These are phyloP conservation scores for Sporothrix globosa DNA, from an alignment of 2,329 filamentous ascomycete genomes.

Conservation along the genomic window DNA sequence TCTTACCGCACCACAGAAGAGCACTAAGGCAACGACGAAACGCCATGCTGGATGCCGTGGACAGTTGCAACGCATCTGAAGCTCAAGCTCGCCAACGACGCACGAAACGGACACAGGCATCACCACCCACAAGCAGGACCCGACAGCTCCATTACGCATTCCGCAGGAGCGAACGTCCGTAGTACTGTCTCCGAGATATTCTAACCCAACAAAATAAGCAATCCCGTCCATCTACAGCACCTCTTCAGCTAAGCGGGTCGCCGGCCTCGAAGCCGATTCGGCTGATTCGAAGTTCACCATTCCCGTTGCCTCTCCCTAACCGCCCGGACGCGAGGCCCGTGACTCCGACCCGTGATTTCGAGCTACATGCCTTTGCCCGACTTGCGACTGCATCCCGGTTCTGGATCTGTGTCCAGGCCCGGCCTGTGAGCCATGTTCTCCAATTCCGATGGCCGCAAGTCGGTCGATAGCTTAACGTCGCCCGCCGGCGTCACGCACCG, in stretches of 20 bases:
- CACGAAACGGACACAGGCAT: constrained; percentile 27
- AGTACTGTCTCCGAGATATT: not conserved
- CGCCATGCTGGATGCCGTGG: constrained; percentile 16
- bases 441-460: constrained; percentile 62
- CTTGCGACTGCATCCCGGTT: not conserved
- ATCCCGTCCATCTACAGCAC: not conserved
- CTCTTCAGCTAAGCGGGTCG: not conserved
- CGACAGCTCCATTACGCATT: not conserved
- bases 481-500: constrained; percentile 50
- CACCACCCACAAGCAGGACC: constrained; percentile 11
- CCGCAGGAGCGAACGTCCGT: not conserved
- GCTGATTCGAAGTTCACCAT: not conserved
- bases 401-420: constrained; percentile 27
- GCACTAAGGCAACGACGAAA: constrained; percentile 22
- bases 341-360: not conserved
- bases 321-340: not conserved
- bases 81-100: constrained; percentile 29
- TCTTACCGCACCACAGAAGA: not conserved
- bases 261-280: constrained; percentile 16
- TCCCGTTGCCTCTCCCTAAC: not conserved
- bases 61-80: constrained; percentile 11
- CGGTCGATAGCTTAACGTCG: constrained; percentile 65
- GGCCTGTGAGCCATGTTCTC: constrained; percentile 57
- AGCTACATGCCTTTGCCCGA: constrained; percentile 31
- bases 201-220: not conserved